These are phyloP conservation scores for Lotmaria passim DNA, from an alignment of 208 protist species.

Conservation along the genomic window DNA sequence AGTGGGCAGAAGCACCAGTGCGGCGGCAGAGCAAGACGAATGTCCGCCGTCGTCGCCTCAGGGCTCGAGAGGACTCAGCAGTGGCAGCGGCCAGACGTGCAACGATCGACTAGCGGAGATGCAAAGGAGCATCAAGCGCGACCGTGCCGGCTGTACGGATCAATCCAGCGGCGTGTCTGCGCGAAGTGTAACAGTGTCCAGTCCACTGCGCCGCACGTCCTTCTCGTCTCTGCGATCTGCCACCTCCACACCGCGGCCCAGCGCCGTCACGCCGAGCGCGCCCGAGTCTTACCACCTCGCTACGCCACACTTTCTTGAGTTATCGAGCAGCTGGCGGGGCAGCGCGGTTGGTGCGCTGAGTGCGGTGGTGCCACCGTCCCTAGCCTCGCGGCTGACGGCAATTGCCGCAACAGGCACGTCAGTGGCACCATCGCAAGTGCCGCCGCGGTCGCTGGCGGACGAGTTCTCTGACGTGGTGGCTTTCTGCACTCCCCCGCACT, in stretches of 20 bases:
- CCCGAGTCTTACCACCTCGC: neutral
- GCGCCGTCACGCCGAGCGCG: neutral
- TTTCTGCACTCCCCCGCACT: slow-evolving; percentile 25
- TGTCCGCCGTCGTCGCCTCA: neutral
- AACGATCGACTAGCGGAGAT: neutral
- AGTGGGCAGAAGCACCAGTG: neutral
- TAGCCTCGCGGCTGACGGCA: slow-evolving; percentile 15
- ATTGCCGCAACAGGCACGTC: neutral
- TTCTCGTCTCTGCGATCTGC: slow-evolving; percentile 4
- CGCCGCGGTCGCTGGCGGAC: slow-evolving; percentile 15
- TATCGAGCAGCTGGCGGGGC: neutral
- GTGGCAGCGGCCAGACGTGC: neutral
- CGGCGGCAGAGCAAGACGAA: neutral
- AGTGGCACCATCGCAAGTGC: slow-evolving; percentile 1
- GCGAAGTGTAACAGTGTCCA: slow-evolving; percentile 5
- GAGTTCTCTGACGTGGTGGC: slow-evolving; percentile 48
- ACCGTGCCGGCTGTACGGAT: neutral
- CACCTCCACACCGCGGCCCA: slow-evolving; percentile 10
- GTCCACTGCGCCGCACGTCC: slow-evolving; percentile 1
- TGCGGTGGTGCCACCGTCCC: slow-evolving; percentile 24
- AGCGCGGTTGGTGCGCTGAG: slow-evolving; percentile 1
- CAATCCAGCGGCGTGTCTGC: neutral
- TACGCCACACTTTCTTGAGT: neutral
- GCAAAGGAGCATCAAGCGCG: neutral
- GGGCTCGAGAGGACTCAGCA: neutral